Conservation (phyloP, 164 flowering plant species). For the Paratinospora sagittata region DNA sequence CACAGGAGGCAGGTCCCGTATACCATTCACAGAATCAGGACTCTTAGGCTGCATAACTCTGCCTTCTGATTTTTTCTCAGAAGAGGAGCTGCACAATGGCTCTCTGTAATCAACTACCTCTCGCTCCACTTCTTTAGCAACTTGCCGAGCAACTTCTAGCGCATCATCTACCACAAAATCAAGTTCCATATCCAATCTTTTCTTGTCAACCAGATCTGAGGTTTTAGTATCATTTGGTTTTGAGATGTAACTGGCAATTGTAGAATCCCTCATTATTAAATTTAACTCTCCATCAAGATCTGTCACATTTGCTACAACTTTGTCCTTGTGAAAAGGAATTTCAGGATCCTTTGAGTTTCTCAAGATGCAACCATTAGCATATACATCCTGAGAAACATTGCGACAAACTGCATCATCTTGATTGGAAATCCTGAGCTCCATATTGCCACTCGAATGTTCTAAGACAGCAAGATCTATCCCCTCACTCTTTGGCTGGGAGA, state of each 20-base stretch:
- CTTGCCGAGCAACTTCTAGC: slow-evolving; percentile 68
- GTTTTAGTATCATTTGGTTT: neutral
- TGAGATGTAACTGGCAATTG: neutral
- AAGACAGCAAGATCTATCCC: slow-evolving; percentile 11
- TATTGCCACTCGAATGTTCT: slow-evolving; percentile 16
- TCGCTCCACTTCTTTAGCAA: slow-evolving; percentile 69
- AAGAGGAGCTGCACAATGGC: slow-evolving; percentile 45
- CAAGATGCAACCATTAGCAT: slow-evolving; percentile 16
- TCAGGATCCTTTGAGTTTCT: slow-evolving; percentile 23
- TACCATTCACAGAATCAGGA: slow-evolving; percentile 46
- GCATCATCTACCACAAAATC: slow-evolving; percentile 47
- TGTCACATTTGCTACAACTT: slow-evolving; percentile 19
- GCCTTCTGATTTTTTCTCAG: slow-evolving; percentile 42
- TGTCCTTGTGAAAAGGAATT: slow-evolving; percentile 26
- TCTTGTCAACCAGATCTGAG: neutral
- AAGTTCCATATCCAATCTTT: slow-evolving; percentile 10
- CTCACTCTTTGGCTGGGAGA: slow-evolving; percentile 25
- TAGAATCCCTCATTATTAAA: neutral
- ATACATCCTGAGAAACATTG: slow-evolving; percentile 16
- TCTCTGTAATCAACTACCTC: slow-evolving; percentile 53
- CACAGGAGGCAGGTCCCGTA: slow-evolving; percentile 23
- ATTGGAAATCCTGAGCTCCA: slow-evolving; percentile 8
- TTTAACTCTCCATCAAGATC: slow-evolving; percentile 21
- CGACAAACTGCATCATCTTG: slow-evolving; percentile 22
- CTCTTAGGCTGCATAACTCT: slow-evolving; percentile 31